Percentiles rank a stretch among this genome's conserved stretches.
Conservation (phyloP, 2,329 filamentous ascomycete genomes). For the Calonectria hongkongensis region DNA sequence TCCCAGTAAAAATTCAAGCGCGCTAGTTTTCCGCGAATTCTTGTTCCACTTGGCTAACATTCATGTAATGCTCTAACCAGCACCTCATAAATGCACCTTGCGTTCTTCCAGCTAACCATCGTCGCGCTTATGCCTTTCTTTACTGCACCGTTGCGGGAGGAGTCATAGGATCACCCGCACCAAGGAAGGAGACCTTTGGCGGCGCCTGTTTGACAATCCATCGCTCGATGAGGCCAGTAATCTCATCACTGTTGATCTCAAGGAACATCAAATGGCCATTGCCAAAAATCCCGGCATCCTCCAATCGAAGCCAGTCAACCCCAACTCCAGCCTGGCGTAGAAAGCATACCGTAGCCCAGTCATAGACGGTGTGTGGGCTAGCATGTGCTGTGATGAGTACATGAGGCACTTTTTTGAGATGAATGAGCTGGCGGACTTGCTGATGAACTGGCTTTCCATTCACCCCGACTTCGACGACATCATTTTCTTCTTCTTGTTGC, state of each 20-base stretch:
- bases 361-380: constrained; percentile 72
- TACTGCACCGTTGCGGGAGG: constrained; percentile 20
- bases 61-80: neutral
- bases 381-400: constrained; percentile 71
- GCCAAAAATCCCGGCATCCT: constrained; percentile 65
- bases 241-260: constrained; percentile 69
- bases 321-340: constrained; percentile 70
- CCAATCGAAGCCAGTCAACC: constrained; percentile 66
- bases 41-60: neutral
- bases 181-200: neutral
- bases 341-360: constrained; percentile 72
- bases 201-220: constrained; percentile 59
- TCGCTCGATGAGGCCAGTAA: constrained; percentile 61
- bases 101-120: neutral
- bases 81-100: neutral
- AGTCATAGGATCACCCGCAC: neutral
- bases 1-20: too few species aligned
- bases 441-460: neutral
- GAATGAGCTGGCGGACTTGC: constrained; percentile 63
- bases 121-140: neutral
- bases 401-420: constrained; percentile 68
- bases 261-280: constrained; percentile 75
- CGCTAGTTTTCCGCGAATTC: neutral
- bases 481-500: constrained; percentile 42
- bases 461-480: constrained; percentile 16